Percentiles rank a stretch among this genome's conserved stretches.
Evolutionary conservation across 331 rosid species (phyloP).

Genomic region (Prunus yedoensis): DNA sequence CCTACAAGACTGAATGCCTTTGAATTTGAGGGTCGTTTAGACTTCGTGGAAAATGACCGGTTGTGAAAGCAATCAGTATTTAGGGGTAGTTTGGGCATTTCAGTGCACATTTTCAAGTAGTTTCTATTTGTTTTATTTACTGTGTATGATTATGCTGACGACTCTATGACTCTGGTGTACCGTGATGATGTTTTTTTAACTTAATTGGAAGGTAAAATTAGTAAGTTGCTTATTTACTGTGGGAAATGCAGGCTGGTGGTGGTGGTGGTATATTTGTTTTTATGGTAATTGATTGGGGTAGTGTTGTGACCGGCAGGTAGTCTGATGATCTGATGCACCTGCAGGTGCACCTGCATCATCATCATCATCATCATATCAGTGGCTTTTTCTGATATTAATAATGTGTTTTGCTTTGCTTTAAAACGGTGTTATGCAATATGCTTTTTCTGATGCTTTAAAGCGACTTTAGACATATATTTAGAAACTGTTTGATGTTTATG

Average conservation of each 20-base stretch:
- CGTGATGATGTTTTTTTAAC: neutral
- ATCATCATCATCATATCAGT: neutral
- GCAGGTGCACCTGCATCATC: neutral
- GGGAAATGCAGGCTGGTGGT: neutral
- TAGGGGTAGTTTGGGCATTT: slow-evolving; percentile 8
- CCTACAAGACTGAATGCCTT: slow-evolving; percentile 24
- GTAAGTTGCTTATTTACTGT: neutral
- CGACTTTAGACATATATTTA: too few species aligned
- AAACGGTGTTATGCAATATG: neutral
- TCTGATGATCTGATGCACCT: too few species aligned
- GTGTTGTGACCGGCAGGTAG: neutral
- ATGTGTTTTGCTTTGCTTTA: too few species aligned
- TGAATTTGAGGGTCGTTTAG: neutral
- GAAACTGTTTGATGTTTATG: too few species aligned
- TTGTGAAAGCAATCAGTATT: neutral
- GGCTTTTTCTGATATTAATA: neutral
- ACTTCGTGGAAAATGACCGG: neutral
- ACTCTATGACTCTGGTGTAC: neutral
- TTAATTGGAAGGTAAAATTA: neutral
- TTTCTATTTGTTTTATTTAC: neutral
- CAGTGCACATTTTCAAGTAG: neutral
- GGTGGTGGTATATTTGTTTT: neutral
- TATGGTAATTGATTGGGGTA: neutral
- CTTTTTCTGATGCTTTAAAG: too few species aligned
- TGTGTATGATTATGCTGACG: neutral